Conservation (phyloP, 768 basidiomycete species). For the Kockovaella imperatae region DNA sequence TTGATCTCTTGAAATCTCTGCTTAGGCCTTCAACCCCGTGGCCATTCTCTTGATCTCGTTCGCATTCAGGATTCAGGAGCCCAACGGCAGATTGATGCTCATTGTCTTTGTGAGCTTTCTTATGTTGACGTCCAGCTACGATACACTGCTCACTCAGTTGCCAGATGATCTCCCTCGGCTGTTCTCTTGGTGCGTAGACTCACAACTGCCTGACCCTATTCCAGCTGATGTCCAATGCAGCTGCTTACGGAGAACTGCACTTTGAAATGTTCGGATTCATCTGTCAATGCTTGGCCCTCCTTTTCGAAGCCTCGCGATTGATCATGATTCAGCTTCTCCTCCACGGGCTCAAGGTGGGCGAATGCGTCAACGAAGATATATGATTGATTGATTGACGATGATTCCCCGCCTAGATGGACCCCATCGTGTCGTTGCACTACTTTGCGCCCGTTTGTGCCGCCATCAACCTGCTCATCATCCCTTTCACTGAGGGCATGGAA, state of each 20-base stretch:
- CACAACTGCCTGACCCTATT: not conserved
- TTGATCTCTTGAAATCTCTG: not conserved
- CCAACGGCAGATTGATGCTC: conserved; percentile 65
- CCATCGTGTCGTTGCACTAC: conserved; percentile 81
- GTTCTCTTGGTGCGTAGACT: conserved; percentile 30
- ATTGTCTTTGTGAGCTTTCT: conserved; percentile 57
- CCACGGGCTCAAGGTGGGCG: conserved; percentile 66
- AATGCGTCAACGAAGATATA: not conserved
- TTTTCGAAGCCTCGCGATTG: conserved; percentile 78
- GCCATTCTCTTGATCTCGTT: conserved; percentile 75
- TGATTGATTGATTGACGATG: not conserved
- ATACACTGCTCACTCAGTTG: not conserved
- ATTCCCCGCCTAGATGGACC: conserved; percentile 80
- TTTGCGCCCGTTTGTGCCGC: conserved; percentile 63
- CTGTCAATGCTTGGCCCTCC: conserved; percentile 78
- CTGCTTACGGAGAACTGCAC: conserved; percentile 79
- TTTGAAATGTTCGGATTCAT: conserved; percentile 86
- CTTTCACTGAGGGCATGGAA: conserved; percentile 85
- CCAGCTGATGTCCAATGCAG: conserved; percentile 47
- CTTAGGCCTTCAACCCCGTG: conserved; percentile 43
- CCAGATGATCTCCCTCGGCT: conserved; percentile 79
- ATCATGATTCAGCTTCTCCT: conserved; percentile 95
- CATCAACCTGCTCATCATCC: conserved; percentile 77
- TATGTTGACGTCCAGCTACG: not conserved
- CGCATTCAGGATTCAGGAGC: conserved; percentile 78